phyloP scores from a whole-genome alignment of 148 eudicot species.

The Hydrangea macrophylla region DNA sequence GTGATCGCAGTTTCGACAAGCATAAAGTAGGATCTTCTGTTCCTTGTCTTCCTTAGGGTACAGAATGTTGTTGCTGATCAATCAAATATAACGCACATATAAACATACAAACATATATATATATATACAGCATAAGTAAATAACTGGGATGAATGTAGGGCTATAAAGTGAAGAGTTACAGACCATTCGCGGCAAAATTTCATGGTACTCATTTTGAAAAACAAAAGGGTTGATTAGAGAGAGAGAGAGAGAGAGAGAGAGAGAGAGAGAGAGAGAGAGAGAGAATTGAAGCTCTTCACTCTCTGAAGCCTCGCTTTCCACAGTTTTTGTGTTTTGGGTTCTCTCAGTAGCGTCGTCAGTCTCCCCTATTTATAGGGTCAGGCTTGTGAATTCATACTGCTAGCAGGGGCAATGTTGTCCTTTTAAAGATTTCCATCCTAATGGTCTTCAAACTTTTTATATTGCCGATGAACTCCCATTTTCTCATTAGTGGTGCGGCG shows the following conservation, averaged over 20 bases:
- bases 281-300: neutral
- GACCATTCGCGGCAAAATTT: conserved; percentile 96
- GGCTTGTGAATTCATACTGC: too few species aligned
- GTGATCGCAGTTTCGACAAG: conserved; percentile 93
- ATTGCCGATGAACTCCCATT: too few species aligned
- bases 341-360: too few species aligned
- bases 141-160: neutral
- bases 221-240: too few species aligned
- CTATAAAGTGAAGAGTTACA: conserved; percentile 9
- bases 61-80: conserved; percentile 79
- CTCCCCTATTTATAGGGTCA: too few species aligned
- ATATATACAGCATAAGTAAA: neutral
- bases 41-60: conserved; percentile 95
- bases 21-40: conserved; percentile 78
- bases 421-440: too few species aligned
- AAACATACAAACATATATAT: neutral
- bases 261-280: neutral
- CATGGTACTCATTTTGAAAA: conserved; percentile 89
- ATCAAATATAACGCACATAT: neutral
- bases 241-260: neutral
- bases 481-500: too few species aligned
- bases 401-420: too few species aligned
- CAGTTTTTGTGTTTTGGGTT: too few species aligned
- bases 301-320: neutral
- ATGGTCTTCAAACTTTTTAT: too few species aligned